Conservation (phyloP, 192 early-diverging fungal genomes). For the Jimgerdemannia flammicorona region DNA sequence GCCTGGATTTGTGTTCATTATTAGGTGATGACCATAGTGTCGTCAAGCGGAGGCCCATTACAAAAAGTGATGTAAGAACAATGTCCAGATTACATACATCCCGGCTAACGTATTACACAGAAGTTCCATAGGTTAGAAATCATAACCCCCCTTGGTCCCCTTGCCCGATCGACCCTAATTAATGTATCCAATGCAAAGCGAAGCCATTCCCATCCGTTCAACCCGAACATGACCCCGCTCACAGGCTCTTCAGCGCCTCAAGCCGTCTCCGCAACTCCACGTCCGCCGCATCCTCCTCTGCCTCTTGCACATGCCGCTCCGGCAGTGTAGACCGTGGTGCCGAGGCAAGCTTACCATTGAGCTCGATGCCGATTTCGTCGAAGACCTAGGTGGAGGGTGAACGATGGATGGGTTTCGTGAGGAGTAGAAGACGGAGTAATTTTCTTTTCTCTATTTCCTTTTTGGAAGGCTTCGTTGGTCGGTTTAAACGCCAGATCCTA, state of each 20-base stretch:
- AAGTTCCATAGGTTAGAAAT: too few relatives aligned
- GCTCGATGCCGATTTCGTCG: constrained; percentile 32
- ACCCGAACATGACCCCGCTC: background rate
- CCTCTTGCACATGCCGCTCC: background rate
- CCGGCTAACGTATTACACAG: too few relatives aligned
- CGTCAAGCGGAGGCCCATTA: too few relatives aligned
- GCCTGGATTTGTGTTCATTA: too few relatives aligned
- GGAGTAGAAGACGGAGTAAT: background rate
- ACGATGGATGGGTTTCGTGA: background rate
- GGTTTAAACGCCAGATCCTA: background rate
- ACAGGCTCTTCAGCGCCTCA: background rate
- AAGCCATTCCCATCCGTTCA: background rate
- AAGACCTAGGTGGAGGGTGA: background rate
- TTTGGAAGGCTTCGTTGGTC: too few relatives aligned
- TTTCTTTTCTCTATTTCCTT: too few relatives aligned
- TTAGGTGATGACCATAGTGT: too few relatives aligned
- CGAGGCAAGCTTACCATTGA: constrained; percentile 17
- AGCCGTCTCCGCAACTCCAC: background rate
- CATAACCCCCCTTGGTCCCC: too few relatives aligned
- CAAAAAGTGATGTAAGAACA: too few relatives aligned
- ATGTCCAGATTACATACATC: too few relatives aligned
- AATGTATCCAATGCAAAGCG: too few relatives aligned
- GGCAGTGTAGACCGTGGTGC: constrained; percentile 1
- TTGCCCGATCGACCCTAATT: too few relatives aligned
- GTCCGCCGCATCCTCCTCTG: background rate